A percentile compares a stretch with the other conserved stretches of the same genome.
phyloP scores from a whole-genome alignment of 768 basidiomycete genomes.

The Naganishia vishniacii region DNA sequence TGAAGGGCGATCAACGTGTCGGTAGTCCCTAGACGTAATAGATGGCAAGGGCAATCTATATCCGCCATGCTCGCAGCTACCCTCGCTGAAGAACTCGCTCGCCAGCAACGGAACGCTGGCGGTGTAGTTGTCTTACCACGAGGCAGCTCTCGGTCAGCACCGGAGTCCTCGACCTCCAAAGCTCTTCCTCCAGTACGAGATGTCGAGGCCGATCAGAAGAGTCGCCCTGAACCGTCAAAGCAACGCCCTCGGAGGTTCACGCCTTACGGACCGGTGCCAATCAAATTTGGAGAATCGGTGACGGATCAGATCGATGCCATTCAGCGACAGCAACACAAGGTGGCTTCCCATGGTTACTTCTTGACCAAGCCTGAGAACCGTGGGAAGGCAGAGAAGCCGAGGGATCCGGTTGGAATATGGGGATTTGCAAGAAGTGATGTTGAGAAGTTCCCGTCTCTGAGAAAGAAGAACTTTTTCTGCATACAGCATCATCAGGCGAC shows the following conservation, averaged over 20 bases:
- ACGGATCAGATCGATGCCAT: slow-evolving; percentile 5
- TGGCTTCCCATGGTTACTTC: slow-evolving; percentile 19
- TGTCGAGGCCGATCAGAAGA: too few relatives aligned
- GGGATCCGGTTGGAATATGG: slow-evolving; percentile 7
- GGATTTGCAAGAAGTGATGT: slow-evolving; percentile 20
- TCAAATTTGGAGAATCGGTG: not conserved
- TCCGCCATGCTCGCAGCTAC: too few relatives aligned
- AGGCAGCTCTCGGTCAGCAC: too few relatives aligned
- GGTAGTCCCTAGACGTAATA: too few relatives aligned
- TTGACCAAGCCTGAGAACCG: not conserved
- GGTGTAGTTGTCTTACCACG: too few relatives aligned
- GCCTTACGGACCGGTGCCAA: not conserved
- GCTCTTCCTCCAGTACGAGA: too few relatives aligned
- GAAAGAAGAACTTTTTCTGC: slow-evolving; percentile 24
- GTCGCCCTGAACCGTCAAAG: too few relatives aligned
- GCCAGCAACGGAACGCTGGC: too few relatives aligned
- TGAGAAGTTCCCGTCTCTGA: slow-evolving; percentile 15
- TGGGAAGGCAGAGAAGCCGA: not conserved
- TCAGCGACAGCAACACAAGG: slow-evolving; percentile 1
- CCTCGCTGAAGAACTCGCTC: too few relatives aligned
- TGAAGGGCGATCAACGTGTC: too few relatives aligned
- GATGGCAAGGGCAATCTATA: too few relatives aligned
- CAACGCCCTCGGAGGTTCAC: not conserved
- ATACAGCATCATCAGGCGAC: slow-evolving; percentile 27
- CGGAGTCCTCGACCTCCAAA: too few relatives aligned